These are phyloP conservation scores for Penicillium sp. DNA, from an alignment of 2,329 filamentous ascomycete species.

Conservation along the genomic window DNA sequence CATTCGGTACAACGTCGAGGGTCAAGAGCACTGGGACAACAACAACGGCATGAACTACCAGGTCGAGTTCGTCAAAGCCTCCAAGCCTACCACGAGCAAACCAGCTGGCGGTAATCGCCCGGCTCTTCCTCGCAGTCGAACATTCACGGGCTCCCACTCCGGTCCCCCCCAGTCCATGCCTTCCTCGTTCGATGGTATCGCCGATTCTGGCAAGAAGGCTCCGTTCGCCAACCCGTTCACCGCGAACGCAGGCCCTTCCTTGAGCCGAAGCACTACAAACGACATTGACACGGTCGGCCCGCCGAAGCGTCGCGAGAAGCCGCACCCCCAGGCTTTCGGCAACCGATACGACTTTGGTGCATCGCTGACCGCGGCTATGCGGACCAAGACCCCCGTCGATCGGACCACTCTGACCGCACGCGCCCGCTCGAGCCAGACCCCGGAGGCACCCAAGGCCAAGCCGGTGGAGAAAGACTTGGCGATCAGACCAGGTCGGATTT, in stretches of 20 bases:
- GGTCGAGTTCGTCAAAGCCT: constrained; percentile 86
- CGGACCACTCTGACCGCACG: constrained; percentile 61
- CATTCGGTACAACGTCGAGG: constrained; percentile 82
- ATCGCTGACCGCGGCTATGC: constrained; percentile 84
- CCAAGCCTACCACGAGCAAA: constrained; percentile 62
- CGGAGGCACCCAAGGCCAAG: constrained; percentile 16
- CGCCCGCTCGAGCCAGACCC: constrained; percentile 59
- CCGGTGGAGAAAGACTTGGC: constrained; percentile 23
- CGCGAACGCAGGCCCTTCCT: constrained; percentile 69
- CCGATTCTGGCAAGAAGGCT: constrained; percentile 60
- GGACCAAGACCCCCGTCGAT: constrained; percentile 68
- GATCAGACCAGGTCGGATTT: constrained; percentile 24
- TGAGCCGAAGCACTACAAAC: constrained; percentile 75
- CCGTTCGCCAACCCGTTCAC: constrained; percentile 65
- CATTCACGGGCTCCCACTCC: constrained; percentile 58
- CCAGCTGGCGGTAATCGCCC: constrained; percentile 60
- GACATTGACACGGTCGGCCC: constrained; percentile 67
- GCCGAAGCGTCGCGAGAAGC: constrained; percentile 54
- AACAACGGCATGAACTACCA: constrained; percentile 88
- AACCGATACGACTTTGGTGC: constrained; percentile 95
- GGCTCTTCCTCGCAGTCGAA: constrained; percentile 71
- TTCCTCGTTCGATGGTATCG: constrained; percentile 72
- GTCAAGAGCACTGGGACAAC: constrained; percentile 94
- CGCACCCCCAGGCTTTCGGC: constrained; percentile 75
- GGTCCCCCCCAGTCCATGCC: constrained; percentile 57